phyloP scores from a whole-genome alignment of 2,329 filamentous ascomycete genomes.

The Neonectria sp. region DNA sequence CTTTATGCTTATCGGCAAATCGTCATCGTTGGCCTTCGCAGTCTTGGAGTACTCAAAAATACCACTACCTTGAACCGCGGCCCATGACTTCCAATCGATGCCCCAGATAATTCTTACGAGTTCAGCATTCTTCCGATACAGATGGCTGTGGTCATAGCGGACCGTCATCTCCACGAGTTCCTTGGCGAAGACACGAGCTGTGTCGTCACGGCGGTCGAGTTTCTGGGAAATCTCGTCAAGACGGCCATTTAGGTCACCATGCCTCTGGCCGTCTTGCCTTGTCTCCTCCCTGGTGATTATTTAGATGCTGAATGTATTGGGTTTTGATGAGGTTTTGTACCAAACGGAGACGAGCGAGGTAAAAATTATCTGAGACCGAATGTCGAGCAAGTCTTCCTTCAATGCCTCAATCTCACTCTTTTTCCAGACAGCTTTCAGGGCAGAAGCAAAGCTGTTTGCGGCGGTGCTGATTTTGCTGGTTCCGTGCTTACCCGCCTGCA shows the following conservation, averaged over 20 bases:
- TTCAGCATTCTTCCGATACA: not conserved
- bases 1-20: not conserved
- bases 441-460: not conserved
- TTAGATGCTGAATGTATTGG: not conserved
- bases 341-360: not conserved
- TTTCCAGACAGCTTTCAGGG: not conserved
- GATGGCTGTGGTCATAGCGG: not conserved
- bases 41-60: not conserved
- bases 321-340: not conserved
- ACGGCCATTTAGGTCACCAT: not conserved
- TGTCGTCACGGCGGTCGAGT: not conserved
- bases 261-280: not conserved
- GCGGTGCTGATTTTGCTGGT: constrained; percentile 1
- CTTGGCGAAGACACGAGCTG: not conserved
- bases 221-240: not conserved
- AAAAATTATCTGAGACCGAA: not conserved
- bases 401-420: not conserved
- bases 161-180: constrained; percentile 1
- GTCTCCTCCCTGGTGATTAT: not conserved
- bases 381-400: not conserved
- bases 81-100: not conserved
- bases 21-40: not conserved
- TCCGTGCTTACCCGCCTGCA: not conserved
- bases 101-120: not conserved
- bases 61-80: no score